Evolutionary conservation across 164 flowering plant species (phyloP), one percentile per base, ranked within the genome.

Genomic region (Umbellularia californica): DNA sequence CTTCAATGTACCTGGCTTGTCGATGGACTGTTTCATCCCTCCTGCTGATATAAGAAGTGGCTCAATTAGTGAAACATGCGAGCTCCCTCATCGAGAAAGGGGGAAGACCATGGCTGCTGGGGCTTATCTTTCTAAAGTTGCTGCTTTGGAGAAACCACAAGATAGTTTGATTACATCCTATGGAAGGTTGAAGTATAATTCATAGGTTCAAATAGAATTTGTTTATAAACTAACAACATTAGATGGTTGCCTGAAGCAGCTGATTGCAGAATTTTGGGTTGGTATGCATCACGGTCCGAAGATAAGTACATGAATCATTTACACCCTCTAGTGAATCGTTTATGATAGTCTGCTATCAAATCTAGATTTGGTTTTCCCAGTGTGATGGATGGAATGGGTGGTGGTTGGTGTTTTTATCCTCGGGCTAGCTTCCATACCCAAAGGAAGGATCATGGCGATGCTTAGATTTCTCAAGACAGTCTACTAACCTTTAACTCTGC

Each of bases 21-120:
- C 90, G 0, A 72, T 82, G 22, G 92, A 88, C 72, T 88, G 92
- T 75, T 88, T 88, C 79, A 85, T 88, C 11, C 90, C 92, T 24
- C 92, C 92, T 1, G 92, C 90, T 23, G 98, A 91, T 60, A 78
- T 92, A 55, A 55, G 72, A 70, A 41, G 72, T 70, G 72, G 72
- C 13, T 70, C 72, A 13, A 47, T 70, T 23, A n/a, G 72, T 52
- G 72, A 70, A 50, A 52, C 63, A 10, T 70, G 60, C 50, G 72
- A 70, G 52, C 72, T 70, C 30, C 72, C 62, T 22, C 72, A 24
- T 50, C 58, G 72, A 70, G 72, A 70, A 25, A 70, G 72, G 51
- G 72, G 60, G 24, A 70, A 70, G 30, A 55, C 50, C 11, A 68
- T 68, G 70, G 17, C 70, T 27, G 65, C 10, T 5, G 65, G 63